phyloP scores from a whole-genome alignment of 2,329 filamentous ascomycete species.

The Hymenoscyphus salicellus region DNA sequence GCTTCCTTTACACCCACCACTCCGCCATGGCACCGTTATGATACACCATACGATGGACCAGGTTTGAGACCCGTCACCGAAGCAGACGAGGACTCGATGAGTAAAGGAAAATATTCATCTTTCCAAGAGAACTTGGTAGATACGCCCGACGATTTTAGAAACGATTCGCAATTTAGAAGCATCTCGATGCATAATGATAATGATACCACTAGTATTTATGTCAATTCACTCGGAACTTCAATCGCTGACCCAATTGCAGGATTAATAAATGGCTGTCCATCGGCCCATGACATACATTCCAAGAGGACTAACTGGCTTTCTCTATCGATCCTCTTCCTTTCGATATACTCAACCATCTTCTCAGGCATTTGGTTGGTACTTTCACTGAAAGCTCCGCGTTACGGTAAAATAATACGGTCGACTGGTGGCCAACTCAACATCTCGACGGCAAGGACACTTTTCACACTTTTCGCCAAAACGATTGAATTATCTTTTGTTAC shows the following conservation, averaged over 20 bases:
- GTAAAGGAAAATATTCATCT: conserved; percentile 2
- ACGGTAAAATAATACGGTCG: conserved; percentile 54
- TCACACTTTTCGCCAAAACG: conserved; percentile 67
- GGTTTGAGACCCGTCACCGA: neutral
- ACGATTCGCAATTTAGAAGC: neutral
- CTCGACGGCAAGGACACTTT: conserved; percentile 62
- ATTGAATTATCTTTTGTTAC: conserved; percentile 76
- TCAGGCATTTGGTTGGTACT: conserved; percentile 63
- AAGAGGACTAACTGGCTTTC: conserved; percentile 8
- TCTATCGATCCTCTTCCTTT: conserved; percentile 10
- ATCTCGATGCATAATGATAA: conserved; percentile 7
- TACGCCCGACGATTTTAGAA: neutral
- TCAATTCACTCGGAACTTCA: neutral
- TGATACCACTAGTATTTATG: neutral
- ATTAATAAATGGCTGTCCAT: conserved; percentile 10
- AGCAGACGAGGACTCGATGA: conserved; percentile 5
- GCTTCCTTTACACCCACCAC: conserved; percentile 6
- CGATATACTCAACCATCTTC: conserved; percentile 59
- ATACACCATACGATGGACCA: neutral
- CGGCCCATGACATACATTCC: conserved; percentile 8
- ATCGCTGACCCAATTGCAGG: neutral
- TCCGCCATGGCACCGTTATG: conserved; percentile 12
- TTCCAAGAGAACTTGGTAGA: conserved; percentile 9
- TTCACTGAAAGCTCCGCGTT: conserved; percentile 55
- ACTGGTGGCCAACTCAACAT: conserved; percentile 47